These are phyloP conservation scores for Trichophyton schoenleinii DNA, from an alignment of 2,329 filamentous ascomycete genomes.

Conservation along the genomic window DNA sequence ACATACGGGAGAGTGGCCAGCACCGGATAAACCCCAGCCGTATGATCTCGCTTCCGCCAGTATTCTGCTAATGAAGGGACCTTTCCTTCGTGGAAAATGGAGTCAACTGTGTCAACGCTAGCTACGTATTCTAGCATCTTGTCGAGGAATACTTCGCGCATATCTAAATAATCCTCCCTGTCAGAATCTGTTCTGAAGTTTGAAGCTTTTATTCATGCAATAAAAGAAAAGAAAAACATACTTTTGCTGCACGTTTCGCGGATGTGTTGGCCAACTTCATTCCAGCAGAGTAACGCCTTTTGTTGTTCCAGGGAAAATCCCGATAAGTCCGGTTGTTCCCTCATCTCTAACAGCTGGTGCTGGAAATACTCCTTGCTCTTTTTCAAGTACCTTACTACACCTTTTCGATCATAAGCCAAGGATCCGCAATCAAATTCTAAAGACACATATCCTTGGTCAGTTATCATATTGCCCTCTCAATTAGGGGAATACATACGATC, in stretches of 20 bases:
- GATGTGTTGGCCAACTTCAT: not conserved
- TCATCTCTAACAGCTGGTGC: not conserved
- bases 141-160: not conserved
- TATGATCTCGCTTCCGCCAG: not conserved
- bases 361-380: not conserved
- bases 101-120: not conserved
- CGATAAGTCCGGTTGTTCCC: not conserved
- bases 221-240: not conserved
- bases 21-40: not conserved
- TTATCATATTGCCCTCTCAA: not conserved
- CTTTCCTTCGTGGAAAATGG: not conserved
- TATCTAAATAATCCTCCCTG: not conserved
- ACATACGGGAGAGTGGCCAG: not conserved
- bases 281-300: not conserved
- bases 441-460: not conserved
- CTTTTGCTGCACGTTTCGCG: not conserved
- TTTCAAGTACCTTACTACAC: not conserved
- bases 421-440: not conserved
- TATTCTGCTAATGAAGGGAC: not conserved
- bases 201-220: not conserved
- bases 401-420: not conserved
- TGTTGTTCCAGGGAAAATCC: not conserved
- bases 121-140: not conserved
- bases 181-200: not conserved
- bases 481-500: not conserved